Evolutionary conservation across 1,139 yeast species (phyloP).

Genomic region (Debaryomycetaceae sp.): DNA sequence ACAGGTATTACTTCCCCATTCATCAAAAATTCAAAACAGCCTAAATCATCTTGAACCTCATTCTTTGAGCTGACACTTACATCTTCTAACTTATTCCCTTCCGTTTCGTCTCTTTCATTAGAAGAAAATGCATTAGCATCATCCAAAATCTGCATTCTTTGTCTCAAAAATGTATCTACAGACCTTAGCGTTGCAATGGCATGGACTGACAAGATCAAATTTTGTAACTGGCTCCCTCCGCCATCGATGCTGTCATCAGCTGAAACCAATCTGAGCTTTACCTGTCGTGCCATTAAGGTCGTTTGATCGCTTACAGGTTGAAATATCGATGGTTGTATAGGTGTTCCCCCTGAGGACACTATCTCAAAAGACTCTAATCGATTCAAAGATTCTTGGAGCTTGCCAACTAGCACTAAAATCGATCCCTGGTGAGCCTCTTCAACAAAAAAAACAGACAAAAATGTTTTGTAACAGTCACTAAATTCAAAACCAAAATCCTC

Average conservation of each 20-base stretch:
- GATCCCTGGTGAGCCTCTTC: conserved; percentile 21
- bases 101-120: conserved; percentile 9
- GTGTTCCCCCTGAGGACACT: conserved; percentile 47
- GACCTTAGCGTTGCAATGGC: conserved; percentile 84
- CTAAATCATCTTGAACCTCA: conserved; percentile 1
- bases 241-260: conserved; percentile 20
- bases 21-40: conserved; percentile 56
- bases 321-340: conserved; percentile 8
- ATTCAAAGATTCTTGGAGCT: conserved; percentile 71
- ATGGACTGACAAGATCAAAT: conserved; percentile 67
- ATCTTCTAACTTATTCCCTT: conserved; percentile 9
- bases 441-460: conserved; percentile 44
- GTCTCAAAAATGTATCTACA: conserved; percentile 59
- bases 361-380: conserved; percentile 77
- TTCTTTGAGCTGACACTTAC: conserved; percentile 2
- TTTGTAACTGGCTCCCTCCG: conserved; percentile 30
- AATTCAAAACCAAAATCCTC: conserved; percentile 20
- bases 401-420: conserved; percentile 43
- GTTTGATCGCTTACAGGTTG: conserved; percentile 33
- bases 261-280: conserved; percentile 52
- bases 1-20: conserved; percentile 61
- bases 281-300: conserved; percentile 68
- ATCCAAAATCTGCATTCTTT: conserved; percentile 24
- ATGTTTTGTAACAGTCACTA: conserved; percentile 37
- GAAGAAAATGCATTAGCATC: conserved; percentile 11